Evolutionary conservation across 2,329 filamentous ascomycete genomes (phyloP).

Genomic region (Lasiodiplodia sp.): DNA sequence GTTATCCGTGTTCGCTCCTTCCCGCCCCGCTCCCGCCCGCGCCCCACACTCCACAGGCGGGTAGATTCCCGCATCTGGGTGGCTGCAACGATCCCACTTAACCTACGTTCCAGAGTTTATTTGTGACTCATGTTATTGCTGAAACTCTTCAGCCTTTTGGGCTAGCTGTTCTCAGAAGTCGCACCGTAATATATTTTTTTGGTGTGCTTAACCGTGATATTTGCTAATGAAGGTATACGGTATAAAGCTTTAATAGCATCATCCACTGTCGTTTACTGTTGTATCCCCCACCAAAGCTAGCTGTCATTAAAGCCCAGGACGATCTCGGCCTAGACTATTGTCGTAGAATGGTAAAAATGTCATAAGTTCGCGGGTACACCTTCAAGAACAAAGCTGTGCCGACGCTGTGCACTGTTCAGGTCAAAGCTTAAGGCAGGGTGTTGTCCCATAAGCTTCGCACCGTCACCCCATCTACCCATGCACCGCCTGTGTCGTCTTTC

Average conservation of each 20-base stretch:
- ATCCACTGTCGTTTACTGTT: background rate
- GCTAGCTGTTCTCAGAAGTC: background rate
- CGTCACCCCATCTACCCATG: slow-evolving; percentile 57
- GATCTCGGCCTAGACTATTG: background rate
- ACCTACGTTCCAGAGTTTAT: background rate
- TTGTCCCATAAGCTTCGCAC: slow-evolving; percentile 63
- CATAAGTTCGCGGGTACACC: background rate
- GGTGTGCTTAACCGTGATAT: background rate
- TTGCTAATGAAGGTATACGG: background rate
- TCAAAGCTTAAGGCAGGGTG: slow-evolving; percentile 36
- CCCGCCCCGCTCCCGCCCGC: background rate
- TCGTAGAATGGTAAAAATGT: background rate
- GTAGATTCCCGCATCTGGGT: background rate
- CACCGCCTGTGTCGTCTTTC: slow-evolving; percentile 52
- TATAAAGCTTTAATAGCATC: background rate
- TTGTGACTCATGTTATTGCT: background rate
- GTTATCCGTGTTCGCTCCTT: background rate
- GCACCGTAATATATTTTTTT: background rate
- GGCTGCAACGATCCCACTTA: background rate
- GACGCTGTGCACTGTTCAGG: background rate
- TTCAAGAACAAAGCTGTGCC: background rate
- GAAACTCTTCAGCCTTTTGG: background rate
- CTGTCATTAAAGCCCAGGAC: background rate
- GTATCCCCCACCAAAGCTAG: background rate
- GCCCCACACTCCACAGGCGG: background rate